A percentile compares a stretch with the other conserved stretches of the same genome.
Conservation (phyloP, 306 rosid species). For the Phaseolus lunatus region DNA sequence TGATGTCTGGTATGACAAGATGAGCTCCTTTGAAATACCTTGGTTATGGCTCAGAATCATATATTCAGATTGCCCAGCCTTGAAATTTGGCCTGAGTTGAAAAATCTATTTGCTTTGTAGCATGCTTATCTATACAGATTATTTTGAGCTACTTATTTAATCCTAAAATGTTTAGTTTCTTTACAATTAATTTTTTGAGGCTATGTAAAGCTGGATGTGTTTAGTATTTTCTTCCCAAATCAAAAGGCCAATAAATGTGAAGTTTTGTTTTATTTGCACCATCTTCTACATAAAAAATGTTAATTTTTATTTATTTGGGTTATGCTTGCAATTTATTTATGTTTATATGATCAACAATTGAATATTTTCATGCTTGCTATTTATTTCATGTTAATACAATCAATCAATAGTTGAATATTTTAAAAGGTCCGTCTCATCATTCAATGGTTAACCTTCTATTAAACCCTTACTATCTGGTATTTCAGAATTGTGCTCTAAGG, state of each 20-base stretch:
- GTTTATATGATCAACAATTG: slow-evolving; percentile 27
- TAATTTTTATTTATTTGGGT: slow-evolving; percentile 18
- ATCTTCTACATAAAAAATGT: slow-evolving; percentile 14
- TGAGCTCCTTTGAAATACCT: slow-evolving; percentile 33
- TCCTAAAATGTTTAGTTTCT: slow-evolving; percentile 31
- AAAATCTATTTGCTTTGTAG: slow-evolving; percentile 21
- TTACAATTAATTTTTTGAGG: slow-evolving; percentile 12
- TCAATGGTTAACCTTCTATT: slow-evolving; percentile 32
- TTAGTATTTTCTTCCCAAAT: slow-evolving; percentile 10
- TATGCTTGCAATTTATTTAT: slow-evolving; percentile 25
- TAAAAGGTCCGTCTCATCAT: neutral
- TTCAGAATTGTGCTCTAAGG: slow-evolving; percentile 58
- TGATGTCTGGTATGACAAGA: slow-evolving; percentile 28
- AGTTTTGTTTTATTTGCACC: slow-evolving; percentile 30
- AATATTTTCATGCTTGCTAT: slow-evolving; percentile 10
- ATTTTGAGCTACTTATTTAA: slow-evolving; percentile 18
- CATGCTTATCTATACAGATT: slow-evolving; percentile 24
- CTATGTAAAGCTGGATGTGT: slow-evolving; percentile 31
- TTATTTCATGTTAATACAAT: slow-evolving; percentile 10
- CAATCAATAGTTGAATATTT: slow-evolving; percentile 20
- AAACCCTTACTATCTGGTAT: slow-evolving; percentile 36
- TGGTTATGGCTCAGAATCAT: slow-evolving; percentile 31
- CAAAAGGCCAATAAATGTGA: neutral
- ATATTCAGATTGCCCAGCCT: slow-evolving; percentile 37
- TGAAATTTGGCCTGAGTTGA: slow-evolving; percentile 22